A percentile compares a stretch with the other conserved stretches of the same genome.
phyloP scores from a whole-genome alignment of 768 basidiomycete genomes.

The Lactarius vividus region DNA sequence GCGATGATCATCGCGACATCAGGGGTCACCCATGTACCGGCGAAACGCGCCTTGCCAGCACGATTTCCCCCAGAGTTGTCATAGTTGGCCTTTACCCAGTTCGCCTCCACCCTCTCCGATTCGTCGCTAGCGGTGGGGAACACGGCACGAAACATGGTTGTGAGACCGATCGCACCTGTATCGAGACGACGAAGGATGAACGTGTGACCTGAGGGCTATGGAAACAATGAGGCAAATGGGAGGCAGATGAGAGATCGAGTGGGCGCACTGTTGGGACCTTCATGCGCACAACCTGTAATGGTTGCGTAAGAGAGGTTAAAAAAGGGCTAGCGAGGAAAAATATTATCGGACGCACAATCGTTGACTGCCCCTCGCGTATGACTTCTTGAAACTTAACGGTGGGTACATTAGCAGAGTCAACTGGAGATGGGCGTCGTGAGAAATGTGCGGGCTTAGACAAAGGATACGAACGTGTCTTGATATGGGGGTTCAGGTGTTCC shows the following conservation, averaged over 20 bases:
- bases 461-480: conserved; percentile 33
- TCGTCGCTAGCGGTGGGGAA: conserved; percentile 78
- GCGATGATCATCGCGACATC: conserved; percentile 66
- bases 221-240: conserved; percentile 29
- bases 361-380: conserved; percentile 81
- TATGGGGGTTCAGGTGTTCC: conserved; percentile 30
- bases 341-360: conserved; percentile 54
- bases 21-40: conserved; percentile 83
- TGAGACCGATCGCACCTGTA: conserved; percentile 87
- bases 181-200: conserved; percentile 94
- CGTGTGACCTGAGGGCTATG: conserved; percentile 74
- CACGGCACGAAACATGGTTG: conserved; percentile 95
- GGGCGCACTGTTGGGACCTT: conserved; percentile 73
- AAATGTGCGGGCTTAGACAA: conserved; percentile 17
- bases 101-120: conserved; percentile 74
- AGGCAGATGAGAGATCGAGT: conserved; percentile 15
- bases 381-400: conserved; percentile 91
- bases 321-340: conserved; percentile 12
- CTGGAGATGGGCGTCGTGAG: conserved; percentile 30
- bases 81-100: conserved; percentile 79
- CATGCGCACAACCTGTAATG: conserved; percentile 73
- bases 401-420: conserved; percentile 49
- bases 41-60: conserved; percentile 64
- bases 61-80: conserved; percentile 75
- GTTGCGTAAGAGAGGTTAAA: conserved; percentile 24